A percentile compares a stretch with the other conserved stretches of the same genome.
Evolutionary conservation across 768 basidiomycete genomes (phyloP).

Genomic region (Mrakia hoshinonis): DNA sequence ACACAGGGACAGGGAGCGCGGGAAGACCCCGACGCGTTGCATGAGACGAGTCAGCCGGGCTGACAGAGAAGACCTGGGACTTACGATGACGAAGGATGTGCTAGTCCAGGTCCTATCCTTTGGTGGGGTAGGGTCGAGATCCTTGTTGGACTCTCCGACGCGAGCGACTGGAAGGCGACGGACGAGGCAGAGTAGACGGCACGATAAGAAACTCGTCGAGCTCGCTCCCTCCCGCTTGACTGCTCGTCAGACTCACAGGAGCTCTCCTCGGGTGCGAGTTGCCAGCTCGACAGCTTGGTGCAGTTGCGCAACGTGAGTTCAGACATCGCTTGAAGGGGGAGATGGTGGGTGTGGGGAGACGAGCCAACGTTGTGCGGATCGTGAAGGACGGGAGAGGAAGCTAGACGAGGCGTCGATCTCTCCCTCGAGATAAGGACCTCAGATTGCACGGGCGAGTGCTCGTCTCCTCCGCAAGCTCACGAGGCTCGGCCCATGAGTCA

Average conservation of each 20-base stretch:
- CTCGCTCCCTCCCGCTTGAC: neutral
- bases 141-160: neutral
- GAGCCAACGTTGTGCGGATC: no score
- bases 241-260: neutral
- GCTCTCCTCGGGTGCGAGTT: conserved; percentile 3
- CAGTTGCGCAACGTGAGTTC: neutral
- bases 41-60: neutral
- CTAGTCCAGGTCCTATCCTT: neutral
- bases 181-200: neutral
- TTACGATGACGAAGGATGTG: neutral
- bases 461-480: no score
- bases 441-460: no score
- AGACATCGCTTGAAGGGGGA: no score
- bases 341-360: no score
- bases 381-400: no score
- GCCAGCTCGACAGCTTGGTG: conserved; percentile 4
- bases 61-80: no score
- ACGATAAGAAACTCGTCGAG: neutral
- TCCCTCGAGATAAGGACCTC: no score
- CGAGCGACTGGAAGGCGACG: conserved; percentile 3
- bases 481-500: no score
- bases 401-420: no score
- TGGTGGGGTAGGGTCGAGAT: conserved; percentile 13
- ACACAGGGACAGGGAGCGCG: no score
- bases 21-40: neutral